Conservation (phyloP, 2,329 filamentous ascomycete species). For the Xylaria multiplex region DNA sequence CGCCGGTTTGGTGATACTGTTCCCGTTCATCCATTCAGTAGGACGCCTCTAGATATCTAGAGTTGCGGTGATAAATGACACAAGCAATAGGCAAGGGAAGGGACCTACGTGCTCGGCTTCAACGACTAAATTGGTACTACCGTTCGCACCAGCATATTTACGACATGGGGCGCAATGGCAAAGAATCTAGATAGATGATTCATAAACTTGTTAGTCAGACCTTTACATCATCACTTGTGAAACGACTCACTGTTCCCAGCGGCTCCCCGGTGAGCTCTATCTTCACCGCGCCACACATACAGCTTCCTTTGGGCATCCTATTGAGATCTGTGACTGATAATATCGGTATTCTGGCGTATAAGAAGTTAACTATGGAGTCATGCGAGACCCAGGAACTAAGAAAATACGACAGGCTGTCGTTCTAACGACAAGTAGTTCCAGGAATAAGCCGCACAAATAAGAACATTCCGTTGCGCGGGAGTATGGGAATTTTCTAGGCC, state of each 20-base stretch:
- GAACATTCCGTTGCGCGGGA: no score
- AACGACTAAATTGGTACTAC: slow-evolving; percentile 31
- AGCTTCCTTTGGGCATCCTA: slow-evolving; percentile 26
- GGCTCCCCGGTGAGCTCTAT: slow-evolving; percentile 29
- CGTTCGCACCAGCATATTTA: slow-evolving; percentile 29
- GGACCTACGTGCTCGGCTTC: slow-evolving; percentile 23
- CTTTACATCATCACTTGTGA: neutral
- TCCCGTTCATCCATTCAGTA: neutral
- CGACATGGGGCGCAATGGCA: slow-evolving; percentile 30
- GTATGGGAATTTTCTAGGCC: no score
- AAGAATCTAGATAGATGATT: slow-evolving; percentile 13
- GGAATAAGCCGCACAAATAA: no score
- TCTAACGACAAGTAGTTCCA: no score
- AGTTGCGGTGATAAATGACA: neutral
- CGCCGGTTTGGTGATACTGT: slow-evolving; percentile 20
- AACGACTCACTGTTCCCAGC: slow-evolving; percentile 15
- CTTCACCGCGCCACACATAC: slow-evolving; percentile 31
- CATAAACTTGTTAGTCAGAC: neutral
- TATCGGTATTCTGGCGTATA: neutral
- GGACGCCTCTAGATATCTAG: neutral
- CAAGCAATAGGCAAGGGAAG: no score
- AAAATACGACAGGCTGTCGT: neutral
- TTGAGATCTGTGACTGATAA: neutral
- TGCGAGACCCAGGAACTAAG: neutral
- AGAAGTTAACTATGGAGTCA: no score